phyloP scores from a whole-genome alignment of 2,329 filamentous ascomycete genomes.

The Ophiocordyceps robertsii region DNA sequence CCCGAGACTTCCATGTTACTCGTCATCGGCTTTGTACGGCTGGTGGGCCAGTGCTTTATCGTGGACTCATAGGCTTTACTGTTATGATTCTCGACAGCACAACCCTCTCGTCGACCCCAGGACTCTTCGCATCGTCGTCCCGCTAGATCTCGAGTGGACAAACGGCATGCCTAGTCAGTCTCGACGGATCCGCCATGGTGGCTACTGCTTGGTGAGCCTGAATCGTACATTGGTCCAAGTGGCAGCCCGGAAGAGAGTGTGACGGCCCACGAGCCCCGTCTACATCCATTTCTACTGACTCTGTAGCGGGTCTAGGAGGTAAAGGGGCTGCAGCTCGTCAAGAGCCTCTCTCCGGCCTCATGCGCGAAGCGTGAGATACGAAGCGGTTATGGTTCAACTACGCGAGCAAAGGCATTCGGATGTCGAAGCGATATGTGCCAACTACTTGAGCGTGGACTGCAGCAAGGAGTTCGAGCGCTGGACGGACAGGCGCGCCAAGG shows the following conservation, averaged over 20 bases:
- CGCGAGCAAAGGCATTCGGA: constrained; percentile 20
- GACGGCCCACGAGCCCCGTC: background rate
- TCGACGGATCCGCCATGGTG: constrained; percentile 21
- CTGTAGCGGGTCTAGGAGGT: constrained; percentile 14
- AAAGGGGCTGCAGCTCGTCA: background rate
- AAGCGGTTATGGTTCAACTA: constrained; percentile 11
- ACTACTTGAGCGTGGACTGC: constrained; percentile 9
- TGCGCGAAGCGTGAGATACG: constrained; percentile 19
- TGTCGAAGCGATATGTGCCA: constrained; percentile 20
- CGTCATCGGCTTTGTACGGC: background rate
- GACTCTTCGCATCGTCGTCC: constrained; percentile 19
- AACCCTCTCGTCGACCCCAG: constrained; percentile 24
- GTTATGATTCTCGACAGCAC: constrained; percentile 21
- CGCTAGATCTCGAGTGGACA: constrained; percentile 26
- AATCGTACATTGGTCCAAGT: constrained; percentile 12
- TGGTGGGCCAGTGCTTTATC: background rate
- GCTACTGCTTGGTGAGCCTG: constrained; percentile 15
- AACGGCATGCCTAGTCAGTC: constrained; percentile 25
- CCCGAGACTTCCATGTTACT: constrained; percentile 6
- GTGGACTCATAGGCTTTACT: constrained; percentile 17
- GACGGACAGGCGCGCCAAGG: constrained; percentile 10
- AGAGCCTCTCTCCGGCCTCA: constrained; percentile 9
- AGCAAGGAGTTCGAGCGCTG: constrained; percentile 5
- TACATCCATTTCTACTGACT: constrained; percentile 22
- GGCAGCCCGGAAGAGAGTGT: constrained; percentile 5